Conservation (phyloP, 768 basidiomycete species). For the button mushroom (Agaricus bisporus) region DNA sequence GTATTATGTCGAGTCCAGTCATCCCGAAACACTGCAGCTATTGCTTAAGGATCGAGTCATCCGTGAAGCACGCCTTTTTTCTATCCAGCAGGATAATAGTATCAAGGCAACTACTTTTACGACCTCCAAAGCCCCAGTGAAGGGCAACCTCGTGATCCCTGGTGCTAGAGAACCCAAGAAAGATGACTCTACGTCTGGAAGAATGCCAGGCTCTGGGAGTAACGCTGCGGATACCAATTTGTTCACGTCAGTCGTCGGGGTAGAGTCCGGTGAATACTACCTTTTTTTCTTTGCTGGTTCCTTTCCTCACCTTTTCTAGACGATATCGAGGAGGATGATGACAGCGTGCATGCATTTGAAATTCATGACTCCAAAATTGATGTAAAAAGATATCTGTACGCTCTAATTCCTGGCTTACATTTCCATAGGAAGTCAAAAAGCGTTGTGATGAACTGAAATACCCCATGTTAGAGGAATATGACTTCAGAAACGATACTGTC, state of each 20-base stretch:
- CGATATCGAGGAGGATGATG: conserved; percentile 96
- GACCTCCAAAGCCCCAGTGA: conserved; percentile 74
- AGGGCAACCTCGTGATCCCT: conserved; percentile 80
- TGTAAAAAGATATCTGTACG: conserved; percentile 34
- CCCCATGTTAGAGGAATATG: conserved; percentile 98
- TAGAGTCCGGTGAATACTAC: conserved; percentile 65
- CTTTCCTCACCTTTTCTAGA: conserved; percentile 38
- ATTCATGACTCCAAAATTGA: conserved; percentile 94
- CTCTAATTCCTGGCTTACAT: neutral
- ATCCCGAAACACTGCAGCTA: conserved; percentile 87
- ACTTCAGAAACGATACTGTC: conserved; percentile 94
- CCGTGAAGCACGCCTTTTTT: conserved; percentile 73
- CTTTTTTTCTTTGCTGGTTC: neutral
- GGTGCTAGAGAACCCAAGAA: conserved; percentile 77
- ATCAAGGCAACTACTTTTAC: conserved; percentile 75
- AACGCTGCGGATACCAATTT: conserved; percentile 62
- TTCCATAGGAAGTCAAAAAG: conserved; percentile 81
- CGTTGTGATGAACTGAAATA: conserved; percentile 96
- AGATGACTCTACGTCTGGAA: conserved; percentile 36
- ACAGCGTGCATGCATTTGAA: conserved; percentile 95
- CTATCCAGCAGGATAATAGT: conserved; percentile 63
- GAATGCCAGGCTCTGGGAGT: conserved; percentile 20
- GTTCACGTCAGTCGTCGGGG: conserved; percentile 94
- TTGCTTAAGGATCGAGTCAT: conserved; percentile 85
- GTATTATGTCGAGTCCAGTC: conserved; percentile 93